These are phyloP conservation scores for Colletotrichum sp. DNA, from an alignment of 2,329 filamentous ascomycete genomes.

Conservation along the genomic window DNA sequence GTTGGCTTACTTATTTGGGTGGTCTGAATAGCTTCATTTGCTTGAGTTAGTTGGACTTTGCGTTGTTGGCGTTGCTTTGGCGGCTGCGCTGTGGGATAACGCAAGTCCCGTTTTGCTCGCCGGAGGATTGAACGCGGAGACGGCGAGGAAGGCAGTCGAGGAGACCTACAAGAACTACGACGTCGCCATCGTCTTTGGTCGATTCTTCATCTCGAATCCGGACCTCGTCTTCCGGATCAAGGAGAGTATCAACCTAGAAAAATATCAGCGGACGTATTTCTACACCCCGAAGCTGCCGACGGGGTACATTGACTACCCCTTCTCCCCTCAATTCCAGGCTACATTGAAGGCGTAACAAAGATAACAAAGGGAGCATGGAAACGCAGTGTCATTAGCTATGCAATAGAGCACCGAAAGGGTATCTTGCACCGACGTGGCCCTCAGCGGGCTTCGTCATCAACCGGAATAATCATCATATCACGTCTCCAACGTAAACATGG, in stretches of 20 bases:
- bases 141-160: slow-evolving; percentile 26
- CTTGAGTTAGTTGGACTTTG: too few species aligned
- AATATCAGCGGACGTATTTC: slow-evolving; percentile 31
- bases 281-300: slow-evolving; percentile 26
- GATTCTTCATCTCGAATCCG: slow-evolving; percentile 39
- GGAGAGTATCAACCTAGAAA: slow-evolving; percentile 26
- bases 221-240: slow-evolving; percentile 34
- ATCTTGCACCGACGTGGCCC: not conserved
- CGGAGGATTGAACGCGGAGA: slow-evolving; percentile 30
- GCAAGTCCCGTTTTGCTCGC: slow-evolving; percentile 33
- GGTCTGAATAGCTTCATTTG: too few species aligned
- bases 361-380: not conserved
- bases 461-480: not conserved
- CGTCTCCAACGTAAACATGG: not conserved
- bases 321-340: slow-evolving; percentile 25
- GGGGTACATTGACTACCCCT: slow-evolving; percentile 27
- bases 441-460: not conserved
- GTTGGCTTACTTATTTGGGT: too few species aligned
- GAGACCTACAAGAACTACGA: slow-evolving; percentile 28
- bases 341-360: not conserved
- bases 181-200: slow-evolving; percentile 31
- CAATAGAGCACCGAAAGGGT: not conserved
- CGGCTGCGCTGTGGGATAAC: too few species aligned
- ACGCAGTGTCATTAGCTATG: not conserved
- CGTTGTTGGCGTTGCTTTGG: too few species aligned